Base-by-base conservation (phyloP, 2,329 filamentous ascomycete species). In the Phoma herbarum region DNA sequence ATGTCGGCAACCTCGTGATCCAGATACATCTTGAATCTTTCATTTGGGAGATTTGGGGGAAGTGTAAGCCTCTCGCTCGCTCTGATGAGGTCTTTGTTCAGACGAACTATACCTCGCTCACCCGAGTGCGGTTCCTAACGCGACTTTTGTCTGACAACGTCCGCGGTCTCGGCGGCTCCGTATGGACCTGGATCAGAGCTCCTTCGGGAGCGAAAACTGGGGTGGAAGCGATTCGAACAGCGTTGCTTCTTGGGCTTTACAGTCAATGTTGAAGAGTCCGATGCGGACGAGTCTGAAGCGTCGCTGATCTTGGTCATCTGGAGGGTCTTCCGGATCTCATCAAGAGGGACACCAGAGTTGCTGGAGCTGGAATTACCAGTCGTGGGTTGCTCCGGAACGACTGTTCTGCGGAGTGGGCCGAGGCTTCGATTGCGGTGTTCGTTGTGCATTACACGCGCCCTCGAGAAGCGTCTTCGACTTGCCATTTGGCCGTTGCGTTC, bases 41-140 rank as follows among this genome's bases (percentile, higher is more conserved):
- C 41, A 14, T 10, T 16, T 9, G 23, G 41, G 22, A 26, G 41
- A 43, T 43, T 23, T 26, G 22, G 22, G 1, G 14, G 10, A 2
- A 43, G 14, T 4, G 23, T n/a, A 16, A 57, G 48, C 8, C 20
- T 42, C 4, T 3, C 2, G 14, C 25, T 37, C 4, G 35, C 49
- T n/a, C n/a, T 43, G 23, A 57, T 39, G 18, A 47, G n/a, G 6
- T 39, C 55, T 3, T 18, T 33, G 23, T 57, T 57, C n/a, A 57
- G 12, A 4, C 48, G 49, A 3, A 35, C 35, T 7, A 37, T 11
- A 1, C 33, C 55, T 9, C 22, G 35, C 18, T 41, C n/a, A n/a
- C 44, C 35, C 11, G 26, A 37, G 4, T 3, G 49, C 23, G 48
- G 48, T 42, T 57, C 55, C 11, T 52, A 44, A 33, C 55, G 55